Evolutionary conservation across 2,329 filamentous ascomycete genomes (phyloP), one percentile per base, ranked within the genome.

Genomic region (Hypocrella siamensis): DNA sequence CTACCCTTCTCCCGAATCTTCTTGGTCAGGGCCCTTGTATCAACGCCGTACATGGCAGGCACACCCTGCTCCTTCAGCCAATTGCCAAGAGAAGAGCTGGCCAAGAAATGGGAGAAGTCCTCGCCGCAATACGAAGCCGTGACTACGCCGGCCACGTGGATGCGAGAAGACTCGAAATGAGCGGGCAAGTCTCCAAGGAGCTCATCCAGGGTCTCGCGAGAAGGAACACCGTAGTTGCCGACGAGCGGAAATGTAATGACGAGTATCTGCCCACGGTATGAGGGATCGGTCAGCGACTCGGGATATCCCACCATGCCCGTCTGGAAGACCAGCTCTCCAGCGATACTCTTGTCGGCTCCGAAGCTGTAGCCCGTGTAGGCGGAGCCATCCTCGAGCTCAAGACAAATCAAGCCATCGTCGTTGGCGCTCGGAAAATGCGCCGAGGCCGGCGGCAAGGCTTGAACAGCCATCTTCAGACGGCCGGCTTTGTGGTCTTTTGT

Each of bases 241-340:
- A 93, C 80, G 25, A 96, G 67, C 36, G 88, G 90, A 56, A 93
- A 94, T 33, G 88, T 98, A 49, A 96, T 76, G 57, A 96, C 86
- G 46, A 98, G 70, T 46, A 98, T 93, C 63, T 98, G 88, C 39
- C 82, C 82, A 31, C 80, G 78, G 59, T 90, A 88, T 31, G 82
- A 88, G 43, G 82, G 82, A 52, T 90, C 82, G 38, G 82, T 88
- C 46, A 90, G 69, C 30, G 79, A 92, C 66, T 98, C 90, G 26
- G 90, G 86, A 56, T 98, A 98, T 51, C 90, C 90, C 46, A 96
- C 90, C 86, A 96, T 93, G 58, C 90, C 90, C 36, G 90, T 98
- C 70, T 96, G 88, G 65, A 98, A 98, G 60, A 98, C 90, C 54
- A 98, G 69, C 67, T 98, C 90, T 56, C 90, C 90, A 43, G 88